Evolutionary conservation across 257 asterid genomes (phyloP).

Genomic region (Ophiorrhiza pumila): DNA sequence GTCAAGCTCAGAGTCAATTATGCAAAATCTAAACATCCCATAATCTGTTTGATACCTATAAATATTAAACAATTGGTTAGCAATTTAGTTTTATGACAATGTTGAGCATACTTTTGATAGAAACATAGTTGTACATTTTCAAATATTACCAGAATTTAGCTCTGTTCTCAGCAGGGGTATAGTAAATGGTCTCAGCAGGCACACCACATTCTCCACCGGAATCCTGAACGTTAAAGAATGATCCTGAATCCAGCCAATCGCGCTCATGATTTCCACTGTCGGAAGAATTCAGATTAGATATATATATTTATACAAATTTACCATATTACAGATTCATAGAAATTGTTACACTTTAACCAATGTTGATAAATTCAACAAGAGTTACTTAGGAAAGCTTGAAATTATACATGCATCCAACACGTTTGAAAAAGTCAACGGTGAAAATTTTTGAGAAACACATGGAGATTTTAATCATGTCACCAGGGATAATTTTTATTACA

Average conservation of each 20-base stretch:
- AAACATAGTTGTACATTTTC: neutral
- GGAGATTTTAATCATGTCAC: too few relatives aligned
- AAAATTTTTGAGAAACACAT: too few relatives aligned
- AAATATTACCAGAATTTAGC: constrained; percentile 45
- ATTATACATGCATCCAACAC: too few relatives aligned
- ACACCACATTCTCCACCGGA: constrained; percentile 61
- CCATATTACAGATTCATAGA: too few relatives aligned
- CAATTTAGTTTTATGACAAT: too few relatives aligned
- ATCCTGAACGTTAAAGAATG: constrained; percentile 35
- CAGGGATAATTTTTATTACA: too few relatives aligned
- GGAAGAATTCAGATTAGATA: neutral
- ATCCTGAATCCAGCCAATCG: constrained; percentile 40
- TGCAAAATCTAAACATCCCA: constrained; percentile 47
- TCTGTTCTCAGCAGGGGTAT: constrained; percentile 43
- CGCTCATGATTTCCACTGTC: constrained; percentile 55
- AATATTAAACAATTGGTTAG: neutral
- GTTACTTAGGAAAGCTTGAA: too few relatives aligned
- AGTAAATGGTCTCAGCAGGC: constrained; percentile 47
- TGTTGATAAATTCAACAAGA: too few relatives aligned
- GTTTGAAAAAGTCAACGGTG: too few relatives aligned
- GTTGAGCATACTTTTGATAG: neutral
- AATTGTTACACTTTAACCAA: too few relatives aligned
- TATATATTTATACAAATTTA: too few relatives aligned
- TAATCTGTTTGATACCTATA: constrained; percentile 39
- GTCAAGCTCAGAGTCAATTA: constrained; percentile 40